Evolutionary conservation across 495 filamentous ascomycete genomes (phyloP).

Genomic region (Penicillium fimorum): DNA sequence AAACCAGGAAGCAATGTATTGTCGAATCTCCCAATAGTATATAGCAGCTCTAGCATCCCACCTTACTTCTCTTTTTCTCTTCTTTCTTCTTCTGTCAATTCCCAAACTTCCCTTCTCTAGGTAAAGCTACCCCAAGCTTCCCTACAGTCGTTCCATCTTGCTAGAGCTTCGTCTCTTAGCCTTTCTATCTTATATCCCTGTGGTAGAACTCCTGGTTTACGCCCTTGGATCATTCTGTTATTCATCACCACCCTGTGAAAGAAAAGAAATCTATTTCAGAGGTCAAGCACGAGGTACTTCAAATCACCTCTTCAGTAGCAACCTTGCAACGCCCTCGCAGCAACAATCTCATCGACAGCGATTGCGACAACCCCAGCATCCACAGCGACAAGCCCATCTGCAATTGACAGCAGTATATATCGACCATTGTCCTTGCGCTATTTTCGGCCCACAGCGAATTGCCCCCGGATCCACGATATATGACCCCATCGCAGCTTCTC

Average conservation of each 20-base stretch:
- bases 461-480: neutral
- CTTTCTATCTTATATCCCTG: neutral
- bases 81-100: slow-evolving; percentile 8
- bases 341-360: neutral
- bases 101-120: neutral
- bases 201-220: neutral
- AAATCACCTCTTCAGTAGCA: slow-evolving; percentile 22
- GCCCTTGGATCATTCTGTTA: neutral
- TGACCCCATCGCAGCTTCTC: slow-evolving; percentile 7
- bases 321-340: neutral
- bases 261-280: slow-evolving; percentile 14
- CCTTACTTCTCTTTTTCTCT: slow-evolving; percentile 1
- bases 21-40: slow-evolving; percentile 13
- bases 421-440: slow-evolving; percentile 18
- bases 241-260: slow-evolving; percentile 5
- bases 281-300: slow-evolving; percentile 8
- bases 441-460: slow-evolving; percentile 4
- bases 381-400: slow-evolving; percentile 5
- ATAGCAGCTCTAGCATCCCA: slow-evolving; percentile 19
- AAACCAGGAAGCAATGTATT: neutral
- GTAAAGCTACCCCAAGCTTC: slow-evolving; percentile 22
- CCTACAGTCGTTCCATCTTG: slow-evolving; percentile 3
- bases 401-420: slow-evolving; percentile 1
- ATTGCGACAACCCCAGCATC: slow-evolving; percentile 2
- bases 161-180: neutral